A percentile compares a stretch with the other conserved stretches of the same genome.
These are phyloP conservation scores for Buddleja alternifolia DNA, from an alignment of 257 asterid species.

Conservation along the genomic window DNA sequence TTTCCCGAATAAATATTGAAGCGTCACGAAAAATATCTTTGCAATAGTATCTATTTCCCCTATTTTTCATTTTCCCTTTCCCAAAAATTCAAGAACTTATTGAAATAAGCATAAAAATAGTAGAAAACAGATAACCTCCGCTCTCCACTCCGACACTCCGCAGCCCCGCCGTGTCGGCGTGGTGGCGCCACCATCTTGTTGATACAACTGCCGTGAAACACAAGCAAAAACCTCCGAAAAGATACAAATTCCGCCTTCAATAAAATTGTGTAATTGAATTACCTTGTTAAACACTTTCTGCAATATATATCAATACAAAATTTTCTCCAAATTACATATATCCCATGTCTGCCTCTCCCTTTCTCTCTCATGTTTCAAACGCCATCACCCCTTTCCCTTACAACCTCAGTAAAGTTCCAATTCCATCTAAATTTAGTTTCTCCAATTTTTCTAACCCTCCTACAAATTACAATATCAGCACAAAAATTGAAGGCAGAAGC, in stretches of 20 bases:
- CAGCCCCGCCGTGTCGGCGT: constrained; percentile 15
- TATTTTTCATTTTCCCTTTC: too few relatives aligned
- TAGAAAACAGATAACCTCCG: constrained; percentile 22
- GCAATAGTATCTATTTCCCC: too few relatives aligned
- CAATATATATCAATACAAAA: neutral
- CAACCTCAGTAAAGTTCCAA: constrained; percentile 32
- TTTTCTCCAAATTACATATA: constrained; percentile 18
- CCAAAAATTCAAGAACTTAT: too few relatives aligned
- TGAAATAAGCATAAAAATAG: too few relatives aligned
- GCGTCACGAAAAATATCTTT: too few relatives aligned
- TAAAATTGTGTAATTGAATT: neutral
- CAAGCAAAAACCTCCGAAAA: neutral
- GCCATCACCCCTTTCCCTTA: constrained; percentile 32
- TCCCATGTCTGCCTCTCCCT: constrained; percentile 47
- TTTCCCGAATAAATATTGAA: too few relatives aligned
- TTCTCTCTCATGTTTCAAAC: constrained; percentile 39
- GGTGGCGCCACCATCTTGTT: constrained; percentile 34
- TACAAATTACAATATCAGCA: constrained; percentile 23
- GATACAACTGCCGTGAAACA: neutral
- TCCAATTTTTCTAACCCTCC: constrained; percentile 30
- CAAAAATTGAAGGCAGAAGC: constrained; percentile 25
- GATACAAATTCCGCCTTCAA: neutral
- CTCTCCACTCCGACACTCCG: constrained; percentile 5
- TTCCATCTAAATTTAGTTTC: constrained; percentile 26
- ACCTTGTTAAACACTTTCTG: neutral